Evolutionary conservation across 495 filamentous ascomycete species (phyloP).

Genomic region (Penicillium longicatenatum): DNA sequence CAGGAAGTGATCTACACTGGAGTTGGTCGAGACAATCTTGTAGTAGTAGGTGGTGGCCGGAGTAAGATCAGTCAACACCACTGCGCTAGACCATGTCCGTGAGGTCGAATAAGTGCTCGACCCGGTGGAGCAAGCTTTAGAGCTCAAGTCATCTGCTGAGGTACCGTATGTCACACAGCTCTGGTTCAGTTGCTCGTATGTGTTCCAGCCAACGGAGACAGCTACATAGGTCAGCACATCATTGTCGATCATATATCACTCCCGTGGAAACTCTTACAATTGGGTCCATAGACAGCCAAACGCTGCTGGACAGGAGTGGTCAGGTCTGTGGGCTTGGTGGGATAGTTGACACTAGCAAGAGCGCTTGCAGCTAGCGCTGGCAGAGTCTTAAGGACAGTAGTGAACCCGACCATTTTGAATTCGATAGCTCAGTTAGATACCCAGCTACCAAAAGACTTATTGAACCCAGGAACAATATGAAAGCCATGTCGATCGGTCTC

Average conservation of each 20-base stretch:
- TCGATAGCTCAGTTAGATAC: background rate
- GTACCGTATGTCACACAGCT: constrained; percentile 51
- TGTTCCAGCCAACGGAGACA: constrained; percentile 60
- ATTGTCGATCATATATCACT: background rate
- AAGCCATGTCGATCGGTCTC: background rate
- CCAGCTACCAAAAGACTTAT: background rate
- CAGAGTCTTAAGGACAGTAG: constrained; percentile 24
- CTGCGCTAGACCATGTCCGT: constrained; percentile 54
- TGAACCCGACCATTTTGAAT: constrained; percentile 19
- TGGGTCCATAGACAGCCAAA: constrained; percentile 56
- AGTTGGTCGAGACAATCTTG: constrained; percentile 58
- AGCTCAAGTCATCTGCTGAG: constrained; percentile 28
- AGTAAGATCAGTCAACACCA: constrained; percentile 39
- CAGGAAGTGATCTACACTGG: constrained; percentile 55
- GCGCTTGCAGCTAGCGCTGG: constrained; percentile 44
- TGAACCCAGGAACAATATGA: background rate
- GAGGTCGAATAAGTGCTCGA: constrained; percentile 53
- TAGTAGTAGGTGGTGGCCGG: constrained; percentile 57
- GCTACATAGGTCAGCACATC: constrained; percentile 31
- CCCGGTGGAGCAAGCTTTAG: constrained; percentile 32
- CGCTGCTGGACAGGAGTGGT: constrained; percentile 61
- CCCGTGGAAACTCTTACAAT: constrained; percentile 39
- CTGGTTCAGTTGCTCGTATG: constrained; percentile 37
- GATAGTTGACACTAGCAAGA: constrained; percentile 49
- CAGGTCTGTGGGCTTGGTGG: constrained; percentile 52